Base-by-base conservation (phyloP, 345 rosid species). In the Aurinia saxatilis region DNA sequence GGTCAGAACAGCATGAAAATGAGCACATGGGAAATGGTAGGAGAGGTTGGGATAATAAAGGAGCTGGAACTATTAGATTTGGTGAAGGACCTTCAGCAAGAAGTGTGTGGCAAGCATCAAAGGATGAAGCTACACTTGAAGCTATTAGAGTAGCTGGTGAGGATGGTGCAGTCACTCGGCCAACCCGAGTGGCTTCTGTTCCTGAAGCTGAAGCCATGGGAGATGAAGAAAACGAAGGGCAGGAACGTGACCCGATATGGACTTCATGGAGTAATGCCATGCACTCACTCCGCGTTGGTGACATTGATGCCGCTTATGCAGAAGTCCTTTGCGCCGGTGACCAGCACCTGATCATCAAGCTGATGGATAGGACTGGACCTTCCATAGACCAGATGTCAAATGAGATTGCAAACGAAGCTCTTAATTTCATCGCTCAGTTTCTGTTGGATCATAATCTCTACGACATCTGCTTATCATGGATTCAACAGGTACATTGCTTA, bases 91-190 rank as follows among this genome's bases (percentile, higher is more conserved):
- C 97, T 72, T 93, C 99, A 31, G 99, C 96, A 38, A 83, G 99
- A 84, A 83, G 97, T 76, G 97, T 87, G 51, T 93, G 99, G 99
- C 99, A 87, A 82, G 96, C 99, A 57, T 93, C 99, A 57, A 90
- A 87, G 71, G 99, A 93, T 48, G 99, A 93, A 82, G 99, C 99
- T 60, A 93, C 99, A 19, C 79, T 93, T 71, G 97, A 93, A 81
- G 99, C 99, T 47, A 95, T 95, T 60, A 81, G 99, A 46, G 95
- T 86, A 41, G 99, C 95, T n/a, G 98, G 98, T n/a, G 97, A 86
- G 63, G 99, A 90, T 53, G 69, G 78, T 52, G 69, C 79, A 56
- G 71, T 64, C 62, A 75, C 82, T 63, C 79, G 93, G 31, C 63
- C 84, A 42, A 82, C 80, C 42, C 76, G 85, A 51, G 69, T 67